These are phyloP conservation scores for Lonicera japonica DNA, from an alignment of 129 eudicot genomes.

Conservation along the genomic window DNA sequence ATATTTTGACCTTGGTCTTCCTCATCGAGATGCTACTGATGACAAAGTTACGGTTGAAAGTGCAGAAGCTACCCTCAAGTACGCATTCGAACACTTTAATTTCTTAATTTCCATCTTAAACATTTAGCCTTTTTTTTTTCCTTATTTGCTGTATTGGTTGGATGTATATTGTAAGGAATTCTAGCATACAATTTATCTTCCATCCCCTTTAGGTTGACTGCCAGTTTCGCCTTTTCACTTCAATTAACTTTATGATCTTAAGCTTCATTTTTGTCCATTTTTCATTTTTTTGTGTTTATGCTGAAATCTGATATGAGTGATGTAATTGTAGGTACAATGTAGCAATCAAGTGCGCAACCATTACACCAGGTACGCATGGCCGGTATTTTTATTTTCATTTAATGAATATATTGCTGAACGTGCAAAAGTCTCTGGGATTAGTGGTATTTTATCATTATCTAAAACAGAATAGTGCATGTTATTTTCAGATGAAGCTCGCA, in stretches of 20 bases:
- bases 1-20: constrained; percentile 87
- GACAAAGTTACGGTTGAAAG: constrained; percentile 86
- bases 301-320: constrained; percentile 3
- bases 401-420: constrained; percentile 3
- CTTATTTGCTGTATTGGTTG: not conserved
- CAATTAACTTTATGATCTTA: not conserved
- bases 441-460: constrained; percentile 1
- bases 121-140: constrained; percentile 8
- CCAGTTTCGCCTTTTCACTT: not conserved
- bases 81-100: constrained; percentile 9
- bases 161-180: not conserved
- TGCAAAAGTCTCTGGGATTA: constrained; percentile 1
- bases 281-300: not conserved
- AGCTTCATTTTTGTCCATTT: not conserved
- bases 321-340: constrained; percentile 71
- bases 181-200: not conserved
- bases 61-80: constrained; percentile 97
- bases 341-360: constrained; percentile 96
- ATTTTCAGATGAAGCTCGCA: constrained; percentile 78
- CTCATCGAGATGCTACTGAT: constrained; percentile 88
- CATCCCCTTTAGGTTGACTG: not conserved
- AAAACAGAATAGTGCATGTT: not conserved
- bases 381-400: constrained; percentile 9
- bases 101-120: not conserved
- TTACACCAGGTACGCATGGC: constrained; percentile 69